phyloP scores from a whole-genome alignment of 73 alveolate species.

The Tetrahymena borealis region DNA sequence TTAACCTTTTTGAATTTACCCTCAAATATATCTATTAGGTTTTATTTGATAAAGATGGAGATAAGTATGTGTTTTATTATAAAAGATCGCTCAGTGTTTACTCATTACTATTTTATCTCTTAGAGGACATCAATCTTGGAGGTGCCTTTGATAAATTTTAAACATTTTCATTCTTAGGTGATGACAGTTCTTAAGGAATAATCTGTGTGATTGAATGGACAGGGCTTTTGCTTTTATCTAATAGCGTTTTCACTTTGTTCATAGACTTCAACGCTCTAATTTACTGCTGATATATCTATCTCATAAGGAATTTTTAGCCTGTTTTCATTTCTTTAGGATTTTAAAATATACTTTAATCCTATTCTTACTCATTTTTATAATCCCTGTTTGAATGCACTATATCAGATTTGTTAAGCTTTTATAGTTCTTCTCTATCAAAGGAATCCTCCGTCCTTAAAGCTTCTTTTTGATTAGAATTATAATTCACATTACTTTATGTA shows the following conservation, averaged over 20 bases:
- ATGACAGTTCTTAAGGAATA: not conserved
- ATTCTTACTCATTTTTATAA: not conserved
- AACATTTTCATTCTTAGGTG: not conserved
- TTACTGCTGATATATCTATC: not conserved
- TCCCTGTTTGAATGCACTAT: not conserved
- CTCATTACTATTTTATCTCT: not conserved
- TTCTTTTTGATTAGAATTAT: not conserved
- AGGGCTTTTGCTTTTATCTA: not conserved
- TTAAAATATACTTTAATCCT: not conserved
- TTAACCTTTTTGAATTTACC: too few relatives aligned
- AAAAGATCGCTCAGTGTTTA: not conserved
- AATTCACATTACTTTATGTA: not conserved
- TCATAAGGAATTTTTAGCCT: not conserved
- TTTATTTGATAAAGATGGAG: too few relatives aligned
- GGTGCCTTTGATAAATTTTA: not conserved
- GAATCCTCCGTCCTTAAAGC: not conserved
- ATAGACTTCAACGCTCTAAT: not conserved
- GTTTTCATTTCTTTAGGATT: not conserved
- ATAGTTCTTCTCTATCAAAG: not conserved
- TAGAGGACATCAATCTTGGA: not conserved
- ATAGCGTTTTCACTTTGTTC: not conserved
- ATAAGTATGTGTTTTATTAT: too few relatives aligned
- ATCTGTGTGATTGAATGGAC: not conserved
- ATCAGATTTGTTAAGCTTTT: not conserved
- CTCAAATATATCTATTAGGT: too few relatives aligned